Evolutionary conservation across 768 basidiomycete species (phyloP), one percentile per base, ranked within the genome.

Genomic region (Phanerochaete carnosa): DNA sequence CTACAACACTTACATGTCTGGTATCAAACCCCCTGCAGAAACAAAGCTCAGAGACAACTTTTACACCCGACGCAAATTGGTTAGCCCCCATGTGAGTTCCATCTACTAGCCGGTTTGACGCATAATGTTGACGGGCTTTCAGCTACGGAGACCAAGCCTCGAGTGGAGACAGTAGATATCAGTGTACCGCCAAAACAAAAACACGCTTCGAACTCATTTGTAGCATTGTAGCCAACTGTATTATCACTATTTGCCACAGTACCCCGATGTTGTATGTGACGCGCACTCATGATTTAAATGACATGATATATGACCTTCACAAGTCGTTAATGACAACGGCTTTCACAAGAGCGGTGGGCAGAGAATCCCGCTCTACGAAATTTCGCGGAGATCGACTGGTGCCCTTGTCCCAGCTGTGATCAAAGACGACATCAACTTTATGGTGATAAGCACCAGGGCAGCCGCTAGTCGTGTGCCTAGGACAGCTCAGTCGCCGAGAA

Each of bases 21-120:
- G 6, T n/a, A 23, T 33, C 25, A 2, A 12, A 25, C 51, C 46
- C 37, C 22, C 58, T 7, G 26, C 51, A 35, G 45, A 29, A 7
- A 35, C 33, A 37, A 35, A 28, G 35, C 29, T 43, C 37, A 5
- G 45, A 35, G 58, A 63, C 9, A 63, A 59, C 37, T 63, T 59
- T 46, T 63, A 58, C 32, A 63, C 62, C 47, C 45, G 62, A 28
- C 50, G 58, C 30, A 63, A 58, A 52, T 29, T 63, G 23, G 37
- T 46, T 11, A 49, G 37, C 29, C 7, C 52, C 22, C 50, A 63
- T 52, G 62, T 63, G 22, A 33, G 61, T 52, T 39, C 13, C 37
- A 6, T 43, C 9, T n/a, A n/a, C n/a, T 25, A 9, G n/a, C 30
- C 6, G 6, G n/a, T 53, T 26, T 7, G 16, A 13, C 23, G 11